These are phyloP conservation scores for Tillandsia leiboldiana DNA, from an alignment of 176 grass and related monocot species.

Conservation along the genomic window DNA sequence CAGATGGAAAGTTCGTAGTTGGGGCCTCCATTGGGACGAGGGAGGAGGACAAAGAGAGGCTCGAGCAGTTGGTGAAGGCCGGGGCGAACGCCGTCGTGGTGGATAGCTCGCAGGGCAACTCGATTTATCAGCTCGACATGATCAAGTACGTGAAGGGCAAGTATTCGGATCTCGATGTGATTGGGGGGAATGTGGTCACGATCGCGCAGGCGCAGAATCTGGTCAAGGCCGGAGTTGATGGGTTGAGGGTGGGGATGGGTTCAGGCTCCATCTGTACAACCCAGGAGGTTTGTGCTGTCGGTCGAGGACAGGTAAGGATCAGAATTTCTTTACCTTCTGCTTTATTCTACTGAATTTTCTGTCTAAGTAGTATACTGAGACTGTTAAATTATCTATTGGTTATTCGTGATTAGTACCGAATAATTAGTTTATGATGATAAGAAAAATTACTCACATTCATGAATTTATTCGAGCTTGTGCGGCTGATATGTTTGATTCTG, in stretches of 20 bases:
- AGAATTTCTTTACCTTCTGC: neutral
- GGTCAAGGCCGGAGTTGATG: constrained; percentile 58
- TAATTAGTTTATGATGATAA: too few relatives aligned
- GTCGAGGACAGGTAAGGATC: constrained; percentile 68
- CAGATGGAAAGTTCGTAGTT: constrained; percentile 58
- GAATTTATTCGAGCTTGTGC: too few relatives aligned
- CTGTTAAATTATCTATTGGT: neutral
- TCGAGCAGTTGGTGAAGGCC: constrained; percentile 62
- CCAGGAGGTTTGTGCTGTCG: constrained; percentile 81
- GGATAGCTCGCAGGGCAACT: constrained; percentile 95
- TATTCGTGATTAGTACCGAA: neutral
- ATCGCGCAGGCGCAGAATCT: constrained; percentile 70
- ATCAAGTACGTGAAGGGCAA: constrained; percentile 69
- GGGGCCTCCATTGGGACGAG: constrained; percentile 75
- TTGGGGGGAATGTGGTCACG: constrained; percentile 85
- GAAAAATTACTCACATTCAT: too few relatives aligned
- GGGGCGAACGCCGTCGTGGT: constrained; percentile 64
- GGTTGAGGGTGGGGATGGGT: constrained; percentile 86
- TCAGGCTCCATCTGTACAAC: constrained; percentile 94
- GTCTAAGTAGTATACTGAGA: constrained; percentile 4
- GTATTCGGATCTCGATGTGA: constrained; percentile 64
- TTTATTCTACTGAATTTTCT: neutral
- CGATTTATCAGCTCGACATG: constrained; percentile 82
- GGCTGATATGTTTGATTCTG: too few relatives aligned
- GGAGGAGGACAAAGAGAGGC: constrained; percentile 63